phyloP scores from a whole-genome alignment of 768 basidiomycete genomes.

The Agrocybe chaxingu region DNA sequence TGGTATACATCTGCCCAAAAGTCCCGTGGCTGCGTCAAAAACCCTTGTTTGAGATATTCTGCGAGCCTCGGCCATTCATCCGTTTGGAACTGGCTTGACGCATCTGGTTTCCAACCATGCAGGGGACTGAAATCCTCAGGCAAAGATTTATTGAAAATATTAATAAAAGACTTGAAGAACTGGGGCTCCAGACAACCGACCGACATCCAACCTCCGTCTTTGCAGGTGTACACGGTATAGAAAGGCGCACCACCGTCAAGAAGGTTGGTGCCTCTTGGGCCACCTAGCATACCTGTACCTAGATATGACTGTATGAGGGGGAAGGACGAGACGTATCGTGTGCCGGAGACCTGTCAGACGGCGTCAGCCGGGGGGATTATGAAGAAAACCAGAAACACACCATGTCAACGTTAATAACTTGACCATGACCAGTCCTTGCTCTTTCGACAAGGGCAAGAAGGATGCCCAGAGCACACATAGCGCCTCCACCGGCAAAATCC shows the following conservation, averaged over 20 bases:
- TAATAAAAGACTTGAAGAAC: conserved; percentile 64
- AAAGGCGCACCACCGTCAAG: conserved; percentile 80
- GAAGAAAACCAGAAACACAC: conserved; percentile 28
- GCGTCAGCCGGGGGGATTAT: background rate
- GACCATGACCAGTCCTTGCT: conserved; percentile 60
- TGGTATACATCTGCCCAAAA: conserved; percentile 70
- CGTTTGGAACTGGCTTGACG: conserved; percentile 39
- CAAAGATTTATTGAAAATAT: conserved; percentile 48
- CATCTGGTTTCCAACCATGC: conserved; percentile 54
- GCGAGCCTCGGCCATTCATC: conserved; percentile 56
- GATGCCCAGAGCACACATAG: conserved; percentile 69
- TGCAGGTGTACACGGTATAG: conserved; percentile 71
- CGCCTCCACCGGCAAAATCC: conserved; percentile 81
- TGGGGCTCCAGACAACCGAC: conserved; percentile 74
- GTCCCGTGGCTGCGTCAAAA: conserved; percentile 55
- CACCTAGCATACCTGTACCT: conserved; percentile 32
- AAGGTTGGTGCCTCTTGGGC: conserved; percentile 50
- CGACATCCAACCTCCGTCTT: conserved; percentile 72
- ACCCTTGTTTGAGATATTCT: conserved; percentile 61
- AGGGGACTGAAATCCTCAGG: conserved; percentile 38
- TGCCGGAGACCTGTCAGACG: conserved; percentile 64
- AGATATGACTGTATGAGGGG: conserved; percentile 52
- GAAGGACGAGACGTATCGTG: conserved; percentile 74
- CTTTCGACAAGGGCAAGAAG: conserved; percentile 74
- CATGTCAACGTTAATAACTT: conserved; percentile 77